Evolutionary conservation across 345 rosid genomes (phyloP).

Genomic region (Lumnitzera littorea): DNA sequence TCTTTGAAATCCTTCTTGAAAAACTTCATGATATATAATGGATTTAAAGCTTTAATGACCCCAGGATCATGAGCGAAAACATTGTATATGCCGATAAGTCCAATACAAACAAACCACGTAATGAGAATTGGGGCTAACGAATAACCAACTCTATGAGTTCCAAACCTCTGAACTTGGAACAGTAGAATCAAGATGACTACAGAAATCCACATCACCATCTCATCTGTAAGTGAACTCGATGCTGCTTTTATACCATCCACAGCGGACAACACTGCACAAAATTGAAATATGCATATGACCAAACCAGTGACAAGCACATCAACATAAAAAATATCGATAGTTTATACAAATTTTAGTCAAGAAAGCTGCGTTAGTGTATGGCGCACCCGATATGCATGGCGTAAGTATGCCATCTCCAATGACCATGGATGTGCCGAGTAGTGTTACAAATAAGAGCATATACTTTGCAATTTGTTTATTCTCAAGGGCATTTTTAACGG

Average conservation of each 20-base stretch:
- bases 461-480: slow-evolving; percentile 12
- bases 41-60: slow-evolving; percentile 21
- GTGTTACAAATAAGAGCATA: slow-evolving; percentile 13
- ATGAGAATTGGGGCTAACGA: slow-evolving; percentile 17
- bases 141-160: slow-evolving; percentile 17
- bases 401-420: slow-evolving; percentile 36
- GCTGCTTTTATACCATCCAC: not conserved
- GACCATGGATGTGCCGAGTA: slow-evolving; percentile 33
- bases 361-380: too few species aligned
- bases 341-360: too few species aligned
- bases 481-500: slow-evolving; percentile 13
- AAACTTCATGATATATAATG: slow-evolving; percentile 11
- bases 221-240: not conserved
- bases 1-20: slow-evolving; percentile 14
- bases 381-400: slow-evolving; percentile 24
- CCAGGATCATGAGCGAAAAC: slow-evolving; percentile 10
- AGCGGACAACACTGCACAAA: not conserved
- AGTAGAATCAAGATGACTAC: slow-evolving; percentile 12
- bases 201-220: slow-evolving; percentile 10
- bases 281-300: not conserved
- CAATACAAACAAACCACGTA: slow-evolving; percentile 15
- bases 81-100: slow-evolving; percentile 19
- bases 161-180: slow-evolving; percentile 21
- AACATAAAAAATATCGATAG: too few species aligned
- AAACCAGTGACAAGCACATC: not conserved